Conservation (phyloP, 164 flowering plant genomes). For the Tetracentron sinense region DNA sequence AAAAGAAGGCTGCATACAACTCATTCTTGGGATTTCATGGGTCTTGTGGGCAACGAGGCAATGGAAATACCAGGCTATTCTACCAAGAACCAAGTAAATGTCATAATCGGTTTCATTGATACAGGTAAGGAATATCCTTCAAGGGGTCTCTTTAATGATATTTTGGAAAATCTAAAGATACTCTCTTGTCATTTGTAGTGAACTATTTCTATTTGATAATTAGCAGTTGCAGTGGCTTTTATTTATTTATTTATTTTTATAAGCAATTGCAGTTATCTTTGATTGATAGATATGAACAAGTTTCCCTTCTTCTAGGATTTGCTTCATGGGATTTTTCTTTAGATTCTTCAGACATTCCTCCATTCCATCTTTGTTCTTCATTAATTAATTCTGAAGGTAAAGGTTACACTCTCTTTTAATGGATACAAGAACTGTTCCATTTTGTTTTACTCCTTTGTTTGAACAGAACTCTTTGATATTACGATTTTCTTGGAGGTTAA, state of each 20-base stretch:
- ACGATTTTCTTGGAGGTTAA: too few species aligned
- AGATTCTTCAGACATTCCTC: too few species aligned
- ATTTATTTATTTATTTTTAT: not conserved
- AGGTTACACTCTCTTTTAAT: too few species aligned
- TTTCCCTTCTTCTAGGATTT: not conserved
- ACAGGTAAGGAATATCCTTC: slow-evolving; percentile 40
- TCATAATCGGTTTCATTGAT: slow-evolving; percentile 73
- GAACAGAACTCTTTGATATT: too few species aligned
- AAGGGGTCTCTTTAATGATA: not conserved
- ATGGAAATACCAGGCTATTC: slow-evolving; percentile 72
- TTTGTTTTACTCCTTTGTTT: too few species aligned
- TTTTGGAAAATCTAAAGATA: not conserved
- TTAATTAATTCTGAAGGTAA: too few species aligned
- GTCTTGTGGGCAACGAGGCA: slow-evolving; percentile 53
- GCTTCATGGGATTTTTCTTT: not conserved
- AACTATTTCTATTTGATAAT: not conserved
- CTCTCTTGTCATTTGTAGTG: not conserved
- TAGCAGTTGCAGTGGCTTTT: not conserved
- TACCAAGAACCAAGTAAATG: slow-evolving; percentile 66
- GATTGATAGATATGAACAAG: not conserved
- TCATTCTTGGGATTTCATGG: slow-evolving; percentile 92
- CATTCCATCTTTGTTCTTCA: too few species aligned
- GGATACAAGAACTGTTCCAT: too few species aligned
- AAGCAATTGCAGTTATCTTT: not conserved
- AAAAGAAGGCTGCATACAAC: slow-evolving; percentile 68